These are phyloP conservation scores for Cinnamomum chago DNA, from an alignment of 164 flowering plant species.

Conservation along the genomic window DNA sequence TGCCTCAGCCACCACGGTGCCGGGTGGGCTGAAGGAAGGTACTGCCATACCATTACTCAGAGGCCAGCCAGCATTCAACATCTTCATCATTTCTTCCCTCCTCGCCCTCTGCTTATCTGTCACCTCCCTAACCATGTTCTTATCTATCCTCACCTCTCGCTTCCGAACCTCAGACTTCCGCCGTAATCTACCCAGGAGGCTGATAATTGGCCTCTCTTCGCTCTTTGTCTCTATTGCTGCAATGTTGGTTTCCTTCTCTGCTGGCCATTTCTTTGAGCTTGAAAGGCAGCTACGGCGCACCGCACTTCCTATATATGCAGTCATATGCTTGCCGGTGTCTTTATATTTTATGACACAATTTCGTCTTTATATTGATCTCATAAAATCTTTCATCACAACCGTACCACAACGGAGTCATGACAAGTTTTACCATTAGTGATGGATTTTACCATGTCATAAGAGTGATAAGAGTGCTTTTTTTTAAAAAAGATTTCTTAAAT, in stretches of 20 bases:
- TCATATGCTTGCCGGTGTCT: slow-evolving; percentile 2
- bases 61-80: not conserved
- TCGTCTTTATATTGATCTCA: slow-evolving; percentile 3
- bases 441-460: too few relatives aligned
- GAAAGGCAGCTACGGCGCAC: not conserved
- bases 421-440: not conserved
- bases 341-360: slow-evolving; percentile 1
- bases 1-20: slow-evolving; percentile 4
- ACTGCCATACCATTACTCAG: not conserved
- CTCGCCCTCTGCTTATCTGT: slow-evolving; percentile 6
- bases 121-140: slow-evolving; percentile 1
- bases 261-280: slow-evolving; percentile 9
- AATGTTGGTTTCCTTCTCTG: slow-evolving; percentile 14
- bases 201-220: not conserved
- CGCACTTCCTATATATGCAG: not conserved
- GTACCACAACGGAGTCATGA: not conserved
- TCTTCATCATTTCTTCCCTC: slow-evolving; percentile 3
- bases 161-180: not conserved
- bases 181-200: not conserved
- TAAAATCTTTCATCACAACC: not conserved
- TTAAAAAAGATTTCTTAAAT: too few relatives aligned
- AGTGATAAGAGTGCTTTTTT: too few relatives aligned
- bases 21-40: slow-evolving; percentile 1
- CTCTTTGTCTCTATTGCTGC: slow-evolving; percentile 11
- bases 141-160: slow-evolving; percentile 3